A percentile compares a stretch with the other conserved stretches of the same genome.
phyloP scores from a whole-genome alignment of 2,329 filamentous ascomycete genomes.

The Colletotrichum truncatum region DNA sequence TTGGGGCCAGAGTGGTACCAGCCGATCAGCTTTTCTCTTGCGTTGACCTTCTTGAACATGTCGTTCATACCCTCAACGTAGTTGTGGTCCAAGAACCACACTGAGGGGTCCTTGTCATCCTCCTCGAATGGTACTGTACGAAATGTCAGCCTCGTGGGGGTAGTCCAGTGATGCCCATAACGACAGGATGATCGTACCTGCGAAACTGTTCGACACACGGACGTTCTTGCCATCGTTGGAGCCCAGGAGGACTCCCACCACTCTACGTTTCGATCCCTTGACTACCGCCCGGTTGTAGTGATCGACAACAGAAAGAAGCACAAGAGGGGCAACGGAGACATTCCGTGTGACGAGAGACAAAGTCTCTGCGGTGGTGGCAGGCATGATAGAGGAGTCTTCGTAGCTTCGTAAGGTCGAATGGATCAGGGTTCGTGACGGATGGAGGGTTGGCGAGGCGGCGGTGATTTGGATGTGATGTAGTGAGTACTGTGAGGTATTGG shows the following conservation, averaged over 20 bases:
- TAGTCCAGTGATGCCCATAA: constrained; percentile 7
- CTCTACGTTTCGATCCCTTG: constrained; percentile 85
- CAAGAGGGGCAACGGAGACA: constrained; percentile 96
- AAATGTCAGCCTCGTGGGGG: constrained; percentile 27
- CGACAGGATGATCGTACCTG: constrained; percentile 66
- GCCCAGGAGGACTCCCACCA: constrained; percentile 92
- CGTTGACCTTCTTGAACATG: constrained; percentile 99
- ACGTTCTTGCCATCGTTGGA: constrained; percentile 97
- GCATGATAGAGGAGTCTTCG: constrained; percentile 68
- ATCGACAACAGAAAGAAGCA: constrained; percentile 97
- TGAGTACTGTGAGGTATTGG: constrained; percentile 6
- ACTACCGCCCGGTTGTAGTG: constrained; percentile 94
- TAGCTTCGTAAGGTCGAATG: constrained; percentile 30
- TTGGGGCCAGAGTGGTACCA: constrained; percentile 99
- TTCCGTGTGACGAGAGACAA: constrained; percentile 93
- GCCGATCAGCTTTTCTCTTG: constrained; percentile 96
- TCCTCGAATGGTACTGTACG: constrained; percentile 92
- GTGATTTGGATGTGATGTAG: constrained; percentile 14
- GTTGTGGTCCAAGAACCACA: constrained; percentile 99
- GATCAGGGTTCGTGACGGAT: constrained; percentile 15
- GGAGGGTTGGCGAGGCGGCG: constrained; percentile 8
- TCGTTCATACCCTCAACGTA: constrained; percentile 99
- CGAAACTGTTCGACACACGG: constrained; percentile 98
- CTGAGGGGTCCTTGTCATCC: constrained; percentile 97
- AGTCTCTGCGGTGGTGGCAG: constrained; percentile 95